Conservation (phyloP, 1,284 basidiomycete genomes). For the Porphyrellus sp. region DNA sequence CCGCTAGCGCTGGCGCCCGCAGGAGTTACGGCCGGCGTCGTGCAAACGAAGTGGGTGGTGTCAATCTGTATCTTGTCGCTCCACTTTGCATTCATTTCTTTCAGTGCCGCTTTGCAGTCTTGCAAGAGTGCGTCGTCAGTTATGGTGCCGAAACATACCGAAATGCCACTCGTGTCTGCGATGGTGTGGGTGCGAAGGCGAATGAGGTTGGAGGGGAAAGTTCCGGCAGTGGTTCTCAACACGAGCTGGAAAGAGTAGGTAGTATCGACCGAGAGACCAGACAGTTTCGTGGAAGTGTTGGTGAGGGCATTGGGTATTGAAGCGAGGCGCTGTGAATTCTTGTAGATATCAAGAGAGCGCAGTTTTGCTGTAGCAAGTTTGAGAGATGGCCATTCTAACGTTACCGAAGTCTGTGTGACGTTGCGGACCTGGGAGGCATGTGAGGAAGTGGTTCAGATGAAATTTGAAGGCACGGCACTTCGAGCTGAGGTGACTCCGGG, state of each 20-base stretch:
- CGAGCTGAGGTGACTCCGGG: conserved; percentile 71
- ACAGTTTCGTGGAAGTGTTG: conserved; percentile 88
- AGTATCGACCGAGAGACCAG: conserved; percentile 82
- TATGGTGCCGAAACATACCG: conserved; percentile 88
- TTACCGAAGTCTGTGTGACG: conserved; percentile 91
- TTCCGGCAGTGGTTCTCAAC: conserved; percentile 86
- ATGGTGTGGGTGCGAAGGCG: conserved; percentile 88
- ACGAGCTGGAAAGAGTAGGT: conserved; percentile 92
- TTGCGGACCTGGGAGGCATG: conserved; percentile 67
- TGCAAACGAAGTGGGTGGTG: conserved; percentile 95
- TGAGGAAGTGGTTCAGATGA: conserved; percentile 3
- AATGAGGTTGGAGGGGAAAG: conserved; percentile 79
- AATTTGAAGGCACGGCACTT: conserved; percentile 40
- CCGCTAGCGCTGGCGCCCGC: conserved; percentile 56
- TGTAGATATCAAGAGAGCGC: conserved; percentile 85
- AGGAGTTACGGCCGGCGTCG: conserved; percentile 72
- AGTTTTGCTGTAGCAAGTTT: conserved; percentile 82
- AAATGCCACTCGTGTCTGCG: conserved; percentile 89
- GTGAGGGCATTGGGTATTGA: conserved; percentile 76
- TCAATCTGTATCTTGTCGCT: conserved; percentile 93
- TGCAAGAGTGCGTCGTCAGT: conserved; percentile 73
- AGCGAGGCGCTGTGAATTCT: conserved; percentile 84
- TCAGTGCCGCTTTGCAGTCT: conserved; percentile 72
- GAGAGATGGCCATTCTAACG: conserved; percentile 88
- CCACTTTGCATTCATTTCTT: conserved; percentile 81